A percentile compares a stretch with the other conserved stretches of the same genome.
Conservation (phyloP, 1,284 basidiomycete species). For the Phylloboletellus chloephorus region DNA sequence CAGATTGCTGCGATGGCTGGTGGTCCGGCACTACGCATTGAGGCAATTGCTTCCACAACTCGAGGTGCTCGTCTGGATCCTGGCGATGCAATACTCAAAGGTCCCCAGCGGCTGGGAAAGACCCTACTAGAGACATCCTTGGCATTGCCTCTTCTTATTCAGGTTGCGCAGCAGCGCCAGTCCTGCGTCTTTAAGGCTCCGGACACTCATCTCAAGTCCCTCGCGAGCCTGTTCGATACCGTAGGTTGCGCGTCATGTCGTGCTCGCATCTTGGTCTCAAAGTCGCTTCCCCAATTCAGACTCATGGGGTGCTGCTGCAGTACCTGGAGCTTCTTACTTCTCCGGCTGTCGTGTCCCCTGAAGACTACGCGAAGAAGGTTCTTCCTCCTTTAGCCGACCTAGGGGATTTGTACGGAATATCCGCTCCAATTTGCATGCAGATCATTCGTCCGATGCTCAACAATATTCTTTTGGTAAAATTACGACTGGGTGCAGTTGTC, state of each 20-base stretch:
- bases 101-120: constrained; percentile 64
- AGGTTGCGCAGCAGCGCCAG: constrained; percentile 84
- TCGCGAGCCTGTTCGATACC: constrained; percentile 83
- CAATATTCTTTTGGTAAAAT: constrained; percentile 53
- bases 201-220: constrained; percentile 75
- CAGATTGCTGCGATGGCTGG: constrained; percentile 90
- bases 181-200: constrained; percentile 68
- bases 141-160: constrained; percentile 79
- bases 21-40: constrained; percentile 81
- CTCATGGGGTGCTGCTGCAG: constrained; percentile 71
- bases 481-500: constrained; percentile 1
- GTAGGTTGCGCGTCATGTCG: constrained; percentile 44
- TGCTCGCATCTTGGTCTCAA: constrained; percentile 17
- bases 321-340: constrained; percentile 70
- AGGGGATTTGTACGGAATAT: constrained; percentile 69
- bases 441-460: constrained; percentile 82
- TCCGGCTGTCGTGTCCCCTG: constrained; percentile 49
- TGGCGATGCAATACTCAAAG: constrained; percentile 52
- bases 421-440: constrained; percentile 85
- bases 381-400: constrained; percentile 71
- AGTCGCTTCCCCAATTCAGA: constrained; percentile 39
- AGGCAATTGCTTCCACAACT: constrained; percentile 70
- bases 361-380: constrained; percentile 62
- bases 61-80: constrained; percentile 69
- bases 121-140: constrained; percentile 67